phyloP scores from a whole-genome alignment of 2,329 filamentous ascomycete genomes.

The Colletotrichum sp. region DNA sequence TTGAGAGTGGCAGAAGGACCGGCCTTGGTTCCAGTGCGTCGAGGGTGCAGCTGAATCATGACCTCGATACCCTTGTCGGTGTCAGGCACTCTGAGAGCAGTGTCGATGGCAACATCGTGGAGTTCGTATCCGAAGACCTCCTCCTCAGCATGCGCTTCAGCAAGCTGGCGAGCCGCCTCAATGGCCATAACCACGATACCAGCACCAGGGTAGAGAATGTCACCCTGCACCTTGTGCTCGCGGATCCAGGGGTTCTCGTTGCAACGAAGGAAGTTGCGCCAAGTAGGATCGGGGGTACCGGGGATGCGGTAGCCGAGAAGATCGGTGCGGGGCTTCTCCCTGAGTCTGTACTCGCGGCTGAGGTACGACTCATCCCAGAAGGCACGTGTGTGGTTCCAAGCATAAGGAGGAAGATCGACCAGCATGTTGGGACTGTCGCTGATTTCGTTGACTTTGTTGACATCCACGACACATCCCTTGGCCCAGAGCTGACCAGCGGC shows the following conservation, averaged over 20 bases:
- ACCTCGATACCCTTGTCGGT: slow-evolving; percentile 24
- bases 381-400: slow-evolving; percentile 21
- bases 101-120: slow-evolving; percentile 24
- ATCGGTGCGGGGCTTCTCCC: slow-evolving; percentile 15
- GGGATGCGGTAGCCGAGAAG: slow-evolving; percentile 14
- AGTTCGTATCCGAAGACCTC: slow-evolving; percentile 24
- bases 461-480: slow-evolving; percentile 32
- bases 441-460: slow-evolving; percentile 12
- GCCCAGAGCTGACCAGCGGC: slow-evolving; percentile 42
- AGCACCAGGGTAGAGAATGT: slow-evolving; percentile 43
- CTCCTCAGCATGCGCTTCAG: not conserved
- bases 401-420: slow-evolving; percentile 22
- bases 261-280: slow-evolving; percentile 24
- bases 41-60: slow-evolving; percentile 20
- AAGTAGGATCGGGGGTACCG: not conserved
- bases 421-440: slow-evolving; percentile 2
- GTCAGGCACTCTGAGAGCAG: slow-evolving; percentile 21
- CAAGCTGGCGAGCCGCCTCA: slow-evolving; percentile 22
- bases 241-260: slow-evolving; percentile 47
- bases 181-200: slow-evolving; percentile 35
- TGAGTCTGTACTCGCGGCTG: slow-evolving; percentile 18
- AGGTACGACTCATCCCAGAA: slow-evolving; percentile 17
- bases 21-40: slow-evolving; percentile 15
- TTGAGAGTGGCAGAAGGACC: not conserved
- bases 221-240: slow-evolving; percentile 50